These are phyloP conservation scores for Backusella psychrophila DNA, from an alignment of 192 early-diverging fungal species.

Conservation along the genomic window DNA sequence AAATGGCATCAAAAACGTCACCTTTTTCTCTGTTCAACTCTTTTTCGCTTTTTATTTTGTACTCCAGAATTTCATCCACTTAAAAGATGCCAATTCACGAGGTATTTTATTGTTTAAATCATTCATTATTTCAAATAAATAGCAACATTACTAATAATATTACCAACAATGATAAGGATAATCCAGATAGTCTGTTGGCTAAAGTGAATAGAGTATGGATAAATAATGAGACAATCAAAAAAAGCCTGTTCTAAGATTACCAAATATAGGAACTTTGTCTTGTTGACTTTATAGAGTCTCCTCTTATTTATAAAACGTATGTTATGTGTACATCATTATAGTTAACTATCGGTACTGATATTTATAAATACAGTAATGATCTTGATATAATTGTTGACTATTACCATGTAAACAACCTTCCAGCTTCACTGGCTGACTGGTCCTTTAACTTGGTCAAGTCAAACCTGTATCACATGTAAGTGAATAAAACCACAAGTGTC, in stretches of 20 bases:
- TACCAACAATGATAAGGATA: neutral
- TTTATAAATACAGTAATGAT: conserved; percentile 8
- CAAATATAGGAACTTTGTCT: conserved; percentile 18
- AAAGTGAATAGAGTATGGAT: conserved; percentile 7
- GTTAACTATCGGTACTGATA: neutral
- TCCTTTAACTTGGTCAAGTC: conserved; percentile 54
- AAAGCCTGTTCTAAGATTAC: neutral
- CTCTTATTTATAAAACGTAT: conserved; percentile 24
- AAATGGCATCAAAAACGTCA: neutral
- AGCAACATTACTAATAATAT: no score
- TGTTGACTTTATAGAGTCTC: conserved; percentile 8
- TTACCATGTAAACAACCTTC: conserved; percentile 40
- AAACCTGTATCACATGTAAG: conserved; percentile 62
- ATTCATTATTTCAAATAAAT: neutral
- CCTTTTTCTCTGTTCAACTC: neutral
- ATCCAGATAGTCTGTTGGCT: conserved; percentile 1
- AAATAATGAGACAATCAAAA: neutral
- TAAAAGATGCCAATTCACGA: conserved; percentile 18
- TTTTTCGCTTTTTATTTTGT: neutral
- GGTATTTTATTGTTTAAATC: neutral
- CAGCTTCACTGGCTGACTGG: conserved; percentile 42
- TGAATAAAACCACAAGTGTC: neutral
- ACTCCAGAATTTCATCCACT: conserved; percentile 6
- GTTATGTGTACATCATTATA: neutral
- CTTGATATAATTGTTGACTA: conserved; percentile 32